Conservation (phyloP, 257 asterid genomes). For the Cordia subcordata region DNA sequence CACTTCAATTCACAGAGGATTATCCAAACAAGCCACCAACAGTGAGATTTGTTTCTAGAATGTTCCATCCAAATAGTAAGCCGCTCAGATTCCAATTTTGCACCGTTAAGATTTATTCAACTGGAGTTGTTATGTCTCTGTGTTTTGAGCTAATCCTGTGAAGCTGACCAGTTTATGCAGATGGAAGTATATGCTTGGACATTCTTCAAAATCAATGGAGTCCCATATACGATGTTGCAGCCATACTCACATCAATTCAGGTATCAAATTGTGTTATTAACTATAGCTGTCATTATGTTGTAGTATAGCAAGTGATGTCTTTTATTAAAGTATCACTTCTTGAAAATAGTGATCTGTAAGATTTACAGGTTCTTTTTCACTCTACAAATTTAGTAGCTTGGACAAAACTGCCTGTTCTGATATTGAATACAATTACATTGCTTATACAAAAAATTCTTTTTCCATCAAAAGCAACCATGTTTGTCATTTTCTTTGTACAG, state of each 20-base stretch:
- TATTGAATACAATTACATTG: too few relatives aligned
- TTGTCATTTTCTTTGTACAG: too few relatives aligned
- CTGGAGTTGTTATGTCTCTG: background rate
- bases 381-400: too few relatives aligned
- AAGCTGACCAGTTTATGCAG: slow-evolving; percentile 69
- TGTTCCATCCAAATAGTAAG: slow-evolving; percentile 93
- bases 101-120: background rate
- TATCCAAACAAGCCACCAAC: slow-evolving; percentile 86
- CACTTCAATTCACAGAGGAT: slow-evolving; percentile 69
- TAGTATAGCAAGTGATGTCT: too few relatives aligned
- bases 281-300: too few relatives aligned
- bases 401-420: too few relatives aligned
- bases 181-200: slow-evolving; percentile 93
- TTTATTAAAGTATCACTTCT: too few relatives aligned
- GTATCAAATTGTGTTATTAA: slow-evolving; percentile 21
- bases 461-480: too few relatives aligned
- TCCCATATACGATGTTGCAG: slow-evolving; percentile 91
- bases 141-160: slow-evolving; percentile 15
- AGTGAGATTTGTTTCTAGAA: slow-evolving; percentile 75
- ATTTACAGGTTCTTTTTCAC: too few relatives aligned
- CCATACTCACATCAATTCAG: slow-evolving; percentile 90
- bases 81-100: slow-evolving; percentile 4
- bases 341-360: too few relatives aligned
- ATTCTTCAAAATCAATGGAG: slow-evolving; percentile 98
- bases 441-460: too few relatives aligned